Evolutionary conservation across 495 filamentous ascomycete genomes (phyloP), one percentile per base, ranked within the genome.

Genomic region (Cercophora scortea): DNA sequence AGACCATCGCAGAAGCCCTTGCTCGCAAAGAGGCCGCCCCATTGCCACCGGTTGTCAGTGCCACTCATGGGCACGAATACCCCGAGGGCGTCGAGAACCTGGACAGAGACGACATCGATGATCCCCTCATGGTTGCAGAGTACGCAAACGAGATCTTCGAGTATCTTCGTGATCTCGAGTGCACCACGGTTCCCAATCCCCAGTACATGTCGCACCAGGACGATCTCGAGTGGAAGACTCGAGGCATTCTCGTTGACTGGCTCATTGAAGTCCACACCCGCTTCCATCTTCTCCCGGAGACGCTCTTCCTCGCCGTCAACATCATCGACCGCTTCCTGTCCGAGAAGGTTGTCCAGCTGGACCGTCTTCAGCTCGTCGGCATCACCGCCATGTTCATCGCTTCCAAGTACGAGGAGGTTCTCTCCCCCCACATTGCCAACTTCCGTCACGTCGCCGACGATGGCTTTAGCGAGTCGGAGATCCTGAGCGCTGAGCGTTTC

Each of bases 301-400:
- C 93, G 6, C 76, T 98, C 40, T 98, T 96, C 76, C 84, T 98
- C 16, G 84, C 90, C 38, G 88, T 95, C 78, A 98, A 97, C 77
- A 89, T 97, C 66, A 93, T 98, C 64, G 93, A 98, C 61, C 90
- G 93, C 38, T 98, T 98, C 75, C 80, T 98, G 46, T 95, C 90
- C 4, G 80, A 80, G 52, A 95, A 96, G 72, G 83, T 95, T 39
- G 94, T 98, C 35, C 88, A 92, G 67, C 79, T 98, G 46, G 93
- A 97, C 60, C 90, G 90, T 51, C 82, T 98, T 8, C 93, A 98
- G 70, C 79, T 98, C 11, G 93, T 98, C 54, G 93, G 93, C 64
- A 89, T 97, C 55, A 94, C 93, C 45, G 93, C 93, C 64, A 97
- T 98, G 93, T 90, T 97, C 77, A 95, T 98, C 65, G 93, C 94